Evolutionary conservation across 768 basidiomycete species (phyloP).

Genomic region (Gelatoporia subvermispora): DNA sequence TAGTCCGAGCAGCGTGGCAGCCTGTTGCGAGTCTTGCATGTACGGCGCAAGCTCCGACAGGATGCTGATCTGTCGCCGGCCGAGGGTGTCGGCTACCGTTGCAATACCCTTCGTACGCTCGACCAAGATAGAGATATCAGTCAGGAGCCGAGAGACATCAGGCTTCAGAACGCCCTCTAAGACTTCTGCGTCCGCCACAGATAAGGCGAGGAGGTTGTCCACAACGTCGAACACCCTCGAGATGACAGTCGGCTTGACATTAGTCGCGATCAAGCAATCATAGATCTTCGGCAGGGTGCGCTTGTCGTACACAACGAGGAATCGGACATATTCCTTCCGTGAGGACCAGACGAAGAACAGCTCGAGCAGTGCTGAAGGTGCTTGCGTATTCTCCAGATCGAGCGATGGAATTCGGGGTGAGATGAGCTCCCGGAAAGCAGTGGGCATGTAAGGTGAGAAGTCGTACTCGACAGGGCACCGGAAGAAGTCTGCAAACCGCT

Average conservation of each 20-base stretch:
- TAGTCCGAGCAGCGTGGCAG: conserved; percentile 62
- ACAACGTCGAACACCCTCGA: conserved; percentile 81
- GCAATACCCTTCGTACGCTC: conserved; percentile 50
- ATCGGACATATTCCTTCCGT: conserved; percentile 48
- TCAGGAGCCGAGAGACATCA: conserved; percentile 65
- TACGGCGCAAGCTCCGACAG: conserved; percentile 77
- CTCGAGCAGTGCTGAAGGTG: conserved; percentile 85
- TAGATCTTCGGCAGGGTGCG: conserved; percentile 73
- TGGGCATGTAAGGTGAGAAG: conserved; percentile 63
- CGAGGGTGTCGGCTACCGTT: conserved; percentile 53
- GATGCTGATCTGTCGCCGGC: conserved; percentile 77
- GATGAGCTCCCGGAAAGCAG: conserved; percentile 68
- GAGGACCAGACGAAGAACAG: conserved; percentile 77
- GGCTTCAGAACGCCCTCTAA: conserved; percentile 58
- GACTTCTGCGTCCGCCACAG: conserved; percentile 45
- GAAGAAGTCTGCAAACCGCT: conserved; percentile 87
- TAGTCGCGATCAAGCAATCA: conserved; percentile 72
- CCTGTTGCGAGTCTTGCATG: conserved; percentile 65
- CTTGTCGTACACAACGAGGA: conserved; percentile 66
- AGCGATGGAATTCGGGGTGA: conserved; percentile 74
- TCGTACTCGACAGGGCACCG: conserved; percentile 67
- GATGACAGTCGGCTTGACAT: conserved; percentile 84
- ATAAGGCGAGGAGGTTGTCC: conserved; percentile 58
- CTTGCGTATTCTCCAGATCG: conserved; percentile 84
- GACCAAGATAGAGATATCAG: conserved; percentile 65